Percentiles rank a stretch among this genome's conserved stretches.
These are phyloP conservation scores for Penicillium robsamsonii DNA, from an alignment of 495 filamentous ascomycete species.

Conservation along the genomic window DNA sequence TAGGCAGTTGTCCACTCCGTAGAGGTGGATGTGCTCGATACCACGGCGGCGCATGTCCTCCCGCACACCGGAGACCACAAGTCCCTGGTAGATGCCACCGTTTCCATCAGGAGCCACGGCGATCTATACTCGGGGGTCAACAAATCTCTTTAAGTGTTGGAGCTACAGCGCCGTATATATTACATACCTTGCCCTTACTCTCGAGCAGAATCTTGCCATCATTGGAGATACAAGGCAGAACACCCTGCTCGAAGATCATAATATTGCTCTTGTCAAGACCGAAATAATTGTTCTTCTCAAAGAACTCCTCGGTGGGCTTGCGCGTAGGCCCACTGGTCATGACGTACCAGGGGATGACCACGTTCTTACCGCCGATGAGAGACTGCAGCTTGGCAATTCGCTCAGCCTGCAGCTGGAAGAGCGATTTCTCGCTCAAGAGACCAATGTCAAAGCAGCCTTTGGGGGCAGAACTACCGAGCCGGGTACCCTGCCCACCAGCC, in stretches of 20 bases:
- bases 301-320: conserved; percentile 87
- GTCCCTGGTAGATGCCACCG: conserved; percentile 92
- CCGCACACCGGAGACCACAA: conserved; percentile 77
- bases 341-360: conserved; percentile 94
- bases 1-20: conserved; percentile 99
- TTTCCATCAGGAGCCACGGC: conserved; percentile 99
- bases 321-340: conserved; percentile 99
- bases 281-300: conserved; percentile 85
- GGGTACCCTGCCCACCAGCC: conserved; percentile 95
- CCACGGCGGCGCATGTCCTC: conserved; percentile 85
- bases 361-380: conserved; percentile 66
- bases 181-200: conserved; percentile 72
- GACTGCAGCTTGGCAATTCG: conserved; percentile 83
- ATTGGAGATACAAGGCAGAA: conserved; percentile 94
- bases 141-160: not conserved
- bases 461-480: conserved; percentile 88
- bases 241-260: conserved; percentile 93
- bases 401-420: conserved; percentile 97
- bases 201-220: conserved; percentile 96
- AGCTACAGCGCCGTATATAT: not conserved
- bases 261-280: conserved; percentile 83
- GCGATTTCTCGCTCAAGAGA: conserved; percentile 83
- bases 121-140: too few relatives aligned
- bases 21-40: conserved; percentile 94
- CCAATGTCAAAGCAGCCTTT: conserved; percentile 98